Evolutionary conservation across 345 rosid genomes (phyloP).

Genomic region (Gynandropsis gynandra): DNA sequence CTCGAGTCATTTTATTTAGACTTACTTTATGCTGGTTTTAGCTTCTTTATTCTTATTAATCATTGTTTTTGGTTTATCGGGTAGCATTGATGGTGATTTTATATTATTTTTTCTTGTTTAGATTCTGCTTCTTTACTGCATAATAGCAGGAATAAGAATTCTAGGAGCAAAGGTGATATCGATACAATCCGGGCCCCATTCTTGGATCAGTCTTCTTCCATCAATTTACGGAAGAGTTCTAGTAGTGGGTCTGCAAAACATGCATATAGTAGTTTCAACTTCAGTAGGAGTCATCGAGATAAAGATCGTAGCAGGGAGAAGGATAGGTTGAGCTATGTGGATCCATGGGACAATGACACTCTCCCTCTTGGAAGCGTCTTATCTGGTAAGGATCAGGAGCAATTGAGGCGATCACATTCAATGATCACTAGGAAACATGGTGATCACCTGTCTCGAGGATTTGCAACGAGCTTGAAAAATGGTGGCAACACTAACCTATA

Average conservation of each 20-base stretch:
- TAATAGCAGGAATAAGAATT: slow-evolving; percentile 46
- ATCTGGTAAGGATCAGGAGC: slow-evolving; percentile 45
- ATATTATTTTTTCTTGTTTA: slow-evolving; percentile 12
- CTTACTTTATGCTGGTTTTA: not conserved
- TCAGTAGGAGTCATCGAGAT: slow-evolving; percentile 61
- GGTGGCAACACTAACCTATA: slow-evolving; percentile 34
- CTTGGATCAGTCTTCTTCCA: slow-evolving; percentile 64
- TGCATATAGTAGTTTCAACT: slow-evolving; percentile 85
- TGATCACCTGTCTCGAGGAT: slow-evolving; percentile 40
- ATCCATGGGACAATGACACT: slow-evolving; percentile 56
- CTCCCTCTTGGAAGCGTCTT: slow-evolving; percentile 46
- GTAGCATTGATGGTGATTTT: not conserved
- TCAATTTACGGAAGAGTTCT: slow-evolving; percentile 58
- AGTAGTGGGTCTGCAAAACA: slow-evolving; percentile 71
- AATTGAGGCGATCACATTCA: slow-evolving; percentile 52
- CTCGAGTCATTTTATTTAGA: not conserved
- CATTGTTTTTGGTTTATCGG: not conserved
- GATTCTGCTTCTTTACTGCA: slow-evolving; percentile 44
- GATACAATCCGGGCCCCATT: slow-evolving; percentile 48
- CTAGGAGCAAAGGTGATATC: slow-evolving; percentile 49
- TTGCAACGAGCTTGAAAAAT: slow-evolving; percentile 35
- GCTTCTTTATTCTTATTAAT: not conserved
- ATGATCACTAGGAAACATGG: slow-evolving; percentile 58
- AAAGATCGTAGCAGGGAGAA: slow-evolving; percentile 71
- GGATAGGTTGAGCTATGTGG: slow-evolving; percentile 46